Evolutionary conservation across 2,329 filamentous ascomycete species (phyloP), one percentile per base, ranked within the genome.

Genomic region (Talaromyces amestolkiae): DNA sequence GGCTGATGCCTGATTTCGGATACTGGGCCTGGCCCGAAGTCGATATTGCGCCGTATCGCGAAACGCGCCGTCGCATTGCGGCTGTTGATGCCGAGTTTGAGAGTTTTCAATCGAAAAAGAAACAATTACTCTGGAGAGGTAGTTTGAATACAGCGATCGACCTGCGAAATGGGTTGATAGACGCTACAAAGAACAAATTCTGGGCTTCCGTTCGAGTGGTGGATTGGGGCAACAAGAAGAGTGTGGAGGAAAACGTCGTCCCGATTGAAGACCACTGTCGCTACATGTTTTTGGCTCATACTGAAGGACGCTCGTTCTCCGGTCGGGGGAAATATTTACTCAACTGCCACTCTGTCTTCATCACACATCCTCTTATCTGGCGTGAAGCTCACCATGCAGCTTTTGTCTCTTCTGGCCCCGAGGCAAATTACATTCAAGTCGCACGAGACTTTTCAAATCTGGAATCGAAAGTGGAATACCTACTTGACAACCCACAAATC

Each of bases 361-460:
- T 86, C 33, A 77, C 82, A 19, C 83, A 85, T 65, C 73, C 78
- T 17, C 76, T 84, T 24, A 73, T 77, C 54, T 86, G 82, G 79
- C 75, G 79, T 9, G 80, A 84, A 66, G 81, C 80, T 53, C 81
- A 85, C 64, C 79, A 83, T 54, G 79, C 78, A 0, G 78, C 84
- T 0, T 71, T 85, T 39, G 69, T 79, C 8, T 70, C 78, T 1
- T 75, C 76, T 1, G 83, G 83, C 0, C 78, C 80, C 1, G 76
- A 82, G 3, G 80, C 83, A 33, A 85, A 85, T 65, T 84, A 79
- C 49, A 76, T 85, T 15, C 74, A 81, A 65, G 82, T 85, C 0
- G 72, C 80, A 24, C 71, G 77, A 5, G 81, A 85, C 70, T 90
- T 87, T 73, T 84, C 83, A 45, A 86, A 90, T 68, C 77, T 87